These are phyloP conservation scores for Ogataea parapolymorpha DNA, from an alignment of 805 yeast species.

Conservation along the genomic window DNA sequence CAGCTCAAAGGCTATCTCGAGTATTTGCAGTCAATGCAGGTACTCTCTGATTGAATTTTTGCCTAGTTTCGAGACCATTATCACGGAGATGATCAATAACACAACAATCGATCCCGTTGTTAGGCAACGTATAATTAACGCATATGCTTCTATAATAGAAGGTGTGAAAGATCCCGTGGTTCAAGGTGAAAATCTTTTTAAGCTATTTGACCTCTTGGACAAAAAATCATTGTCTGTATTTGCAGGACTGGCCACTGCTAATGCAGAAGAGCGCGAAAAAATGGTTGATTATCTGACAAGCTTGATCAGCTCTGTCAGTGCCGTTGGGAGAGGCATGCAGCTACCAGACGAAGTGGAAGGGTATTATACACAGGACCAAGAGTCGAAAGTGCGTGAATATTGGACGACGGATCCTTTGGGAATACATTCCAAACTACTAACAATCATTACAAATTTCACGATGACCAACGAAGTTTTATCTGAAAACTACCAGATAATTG, in stretches of 20 bases:
- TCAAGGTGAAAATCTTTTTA: slow-evolving; percentile 35
- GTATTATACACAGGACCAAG: slow-evolving; percentile 34
- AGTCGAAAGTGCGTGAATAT: slow-evolving; percentile 31
- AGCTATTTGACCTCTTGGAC: slow-evolving; percentile 24
- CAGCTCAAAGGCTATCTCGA: slow-evolving; percentile 56
- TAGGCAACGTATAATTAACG: slow-evolving; percentile 56
- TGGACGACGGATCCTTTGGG: slow-evolving; percentile 49
- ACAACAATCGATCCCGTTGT: slow-evolving; percentile 40
- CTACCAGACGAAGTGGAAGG: slow-evolving; percentile 52
- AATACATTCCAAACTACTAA: slow-evolving; percentile 41
- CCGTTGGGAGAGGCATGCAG: slow-evolving; percentile 67
- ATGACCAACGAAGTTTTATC: slow-evolving; percentile 36
- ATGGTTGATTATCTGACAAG: slow-evolving; percentile 50
- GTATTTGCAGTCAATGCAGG: slow-evolving; percentile 55
- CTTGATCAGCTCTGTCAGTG: slow-evolving; percentile 59
- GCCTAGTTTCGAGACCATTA: slow-evolving; percentile 46
- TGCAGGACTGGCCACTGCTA: slow-evolving; percentile 7
- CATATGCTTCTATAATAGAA: slow-evolving; percentile 62
- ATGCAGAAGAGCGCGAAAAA: slow-evolving; percentile 19
- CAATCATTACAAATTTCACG: slow-evolving; percentile 41
- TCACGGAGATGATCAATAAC: slow-evolving; percentile 45
- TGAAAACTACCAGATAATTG: slow-evolving; percentile 51
- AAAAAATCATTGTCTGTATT: slow-evolving; percentile 18
- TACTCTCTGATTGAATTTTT: slow-evolving; percentile 38
- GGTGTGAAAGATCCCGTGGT: slow-evolving; percentile 44